Base-by-base conservation (phyloP, 2,329 filamentous ascomycete genomes). In the Didymella arachidicola region DNA sequence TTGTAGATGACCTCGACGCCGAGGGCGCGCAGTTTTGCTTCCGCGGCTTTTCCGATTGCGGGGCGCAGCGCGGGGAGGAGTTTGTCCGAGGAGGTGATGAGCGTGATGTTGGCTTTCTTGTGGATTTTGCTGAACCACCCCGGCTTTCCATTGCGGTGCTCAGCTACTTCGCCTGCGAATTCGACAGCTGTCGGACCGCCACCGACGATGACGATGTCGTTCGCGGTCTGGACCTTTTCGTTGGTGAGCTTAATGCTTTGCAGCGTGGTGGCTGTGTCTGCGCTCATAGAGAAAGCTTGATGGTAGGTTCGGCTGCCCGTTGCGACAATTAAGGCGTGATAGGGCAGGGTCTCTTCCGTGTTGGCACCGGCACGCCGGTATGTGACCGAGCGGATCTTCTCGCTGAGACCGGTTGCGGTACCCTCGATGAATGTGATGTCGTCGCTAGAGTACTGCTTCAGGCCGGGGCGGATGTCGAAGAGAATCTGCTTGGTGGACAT, bases 281-380 rank as follows among this genome's bases (percentile, higher is more conserved):
- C 78, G 41, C 80, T 78, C 12, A 78, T 70, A 25, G 81, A 82
- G 50, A 82, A 75, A 3, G 79, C 72, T 0, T 79, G 75, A 26
- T 80, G 76, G 10, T 77, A 71, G 1, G 84, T 83, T 12, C 68
- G 78, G 38, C 81, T 81, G 7, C 85, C 85, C 0, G 84, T 85
- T 8, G 84, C 83, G 57, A 87, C 81, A 47, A 87, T 76, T 2
- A 87, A 77, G n/a, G 83, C 81, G 63, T 86, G 80, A 68, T 83
- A 87, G 2, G 74, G 54, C 11, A 86, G 61, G 29, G 64, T 68
- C 45, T 68, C 64, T 18, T 73, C 71, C 19, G 54, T 53, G 4
- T 68, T 70, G 47, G 53, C 43, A 14, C 67, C 63, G 43, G 42
- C 60, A n/a, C 66, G 69, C 7, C 71, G 74, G 63, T 84, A 77